Conservation (phyloP, 306 rosid species). For the Ziziphus jujuba region DNA sequence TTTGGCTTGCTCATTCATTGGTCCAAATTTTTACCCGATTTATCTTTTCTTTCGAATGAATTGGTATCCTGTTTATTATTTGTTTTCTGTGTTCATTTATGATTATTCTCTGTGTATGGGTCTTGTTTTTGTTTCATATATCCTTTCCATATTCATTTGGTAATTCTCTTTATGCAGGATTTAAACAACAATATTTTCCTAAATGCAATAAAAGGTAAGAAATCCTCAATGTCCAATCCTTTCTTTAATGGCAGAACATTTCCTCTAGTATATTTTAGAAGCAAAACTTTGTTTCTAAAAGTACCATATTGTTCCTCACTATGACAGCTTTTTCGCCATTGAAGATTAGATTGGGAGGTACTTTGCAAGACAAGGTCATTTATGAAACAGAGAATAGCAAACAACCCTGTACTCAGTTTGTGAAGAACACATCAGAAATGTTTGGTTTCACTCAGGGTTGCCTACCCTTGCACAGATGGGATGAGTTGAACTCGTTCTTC, state of each 20-base stretch:
- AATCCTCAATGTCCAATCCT: neutral
- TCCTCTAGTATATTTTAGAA: neutral
- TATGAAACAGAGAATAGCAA: slow-evolving; percentile 61
- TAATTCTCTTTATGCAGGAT: slow-evolving; percentile 59
- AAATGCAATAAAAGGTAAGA: slow-evolving; percentile 83
- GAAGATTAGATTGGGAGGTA: slow-evolving; percentile 88
- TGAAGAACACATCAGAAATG: slow-evolving; percentile 35
- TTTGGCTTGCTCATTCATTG: no score
- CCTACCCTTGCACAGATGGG: slow-evolving; percentile 86
- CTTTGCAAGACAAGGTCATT: slow-evolving; percentile 75
- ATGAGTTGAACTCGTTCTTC: slow-evolving; percentile 78
- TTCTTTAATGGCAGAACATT: slow-evolving; percentile 11
- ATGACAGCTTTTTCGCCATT: slow-evolving; percentile 85
- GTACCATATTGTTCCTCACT: slow-evolving; percentile 24
- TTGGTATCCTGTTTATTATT: no score
- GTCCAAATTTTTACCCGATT: no score
- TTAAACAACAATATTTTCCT: slow-evolving; percentile 58
- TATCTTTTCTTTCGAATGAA: neutral
- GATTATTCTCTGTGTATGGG: neutral
- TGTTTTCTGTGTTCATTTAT: no score
- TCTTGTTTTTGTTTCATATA: neutral
- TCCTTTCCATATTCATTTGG: slow-evolving; percentile 8
- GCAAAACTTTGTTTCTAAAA: no score
- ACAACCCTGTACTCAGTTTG: slow-evolving; percentile 59
- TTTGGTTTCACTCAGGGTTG: slow-evolving; percentile 81